These are phyloP conservation scores for Coprinellus micaceus DNA, from an alignment of 768 basidiomycete genomes.

Conservation along the genomic window DNA sequence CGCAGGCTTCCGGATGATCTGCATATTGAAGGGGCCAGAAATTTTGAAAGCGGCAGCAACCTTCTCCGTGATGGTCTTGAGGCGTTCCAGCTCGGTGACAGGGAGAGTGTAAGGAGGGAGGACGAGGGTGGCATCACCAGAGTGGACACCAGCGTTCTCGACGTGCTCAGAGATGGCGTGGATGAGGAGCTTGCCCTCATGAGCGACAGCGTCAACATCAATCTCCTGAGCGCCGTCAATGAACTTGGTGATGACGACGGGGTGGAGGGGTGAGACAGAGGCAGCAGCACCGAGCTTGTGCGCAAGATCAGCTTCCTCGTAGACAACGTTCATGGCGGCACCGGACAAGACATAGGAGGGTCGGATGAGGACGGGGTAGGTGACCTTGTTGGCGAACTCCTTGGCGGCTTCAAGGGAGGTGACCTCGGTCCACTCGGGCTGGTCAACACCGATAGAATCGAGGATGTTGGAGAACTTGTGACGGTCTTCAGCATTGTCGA, in stretches of 20 bases:
- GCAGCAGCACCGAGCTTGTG: constrained; percentile 97
- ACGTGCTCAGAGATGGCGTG: constrained; percentile 98
- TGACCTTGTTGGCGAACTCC: constrained; percentile 82
- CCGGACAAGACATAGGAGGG: constrained; percentile 98
- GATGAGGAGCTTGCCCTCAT: constrained; percentile 86
- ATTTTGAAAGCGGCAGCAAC: constrained; percentile 94
- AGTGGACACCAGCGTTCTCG: constrained; percentile 98
- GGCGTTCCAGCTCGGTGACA: constrained; percentile 72
- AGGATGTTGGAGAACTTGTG: constrained; percentile 99
- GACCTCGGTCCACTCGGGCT: constrained; percentile 94
- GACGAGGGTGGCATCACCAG: constrained; percentile 96
- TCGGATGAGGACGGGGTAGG: constrained; percentile 95
- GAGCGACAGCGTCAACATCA: constrained; percentile 94
- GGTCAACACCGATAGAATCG: constrained; percentile 92
- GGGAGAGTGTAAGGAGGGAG: constrained; percentile 87
- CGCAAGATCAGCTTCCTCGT: constrained; percentile 84
- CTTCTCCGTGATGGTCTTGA: constrained; percentile 93
- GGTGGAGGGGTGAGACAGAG: constrained; percentile 92
- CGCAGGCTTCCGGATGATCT: constrained; percentile 84
- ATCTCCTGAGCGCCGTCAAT: constrained; percentile 98
- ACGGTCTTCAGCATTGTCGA: constrained; percentile 96
- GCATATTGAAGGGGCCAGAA: constrained; percentile 99
- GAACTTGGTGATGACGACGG: constrained; percentile 98
- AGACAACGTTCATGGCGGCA: constrained; percentile 98
- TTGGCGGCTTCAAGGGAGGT: constrained; percentile 87